These are phyloP conservation scores for Obelidium mucronatum DNA, from an alignment of 192 early-diverging fungal species.

Conservation along the genomic window DNA sequence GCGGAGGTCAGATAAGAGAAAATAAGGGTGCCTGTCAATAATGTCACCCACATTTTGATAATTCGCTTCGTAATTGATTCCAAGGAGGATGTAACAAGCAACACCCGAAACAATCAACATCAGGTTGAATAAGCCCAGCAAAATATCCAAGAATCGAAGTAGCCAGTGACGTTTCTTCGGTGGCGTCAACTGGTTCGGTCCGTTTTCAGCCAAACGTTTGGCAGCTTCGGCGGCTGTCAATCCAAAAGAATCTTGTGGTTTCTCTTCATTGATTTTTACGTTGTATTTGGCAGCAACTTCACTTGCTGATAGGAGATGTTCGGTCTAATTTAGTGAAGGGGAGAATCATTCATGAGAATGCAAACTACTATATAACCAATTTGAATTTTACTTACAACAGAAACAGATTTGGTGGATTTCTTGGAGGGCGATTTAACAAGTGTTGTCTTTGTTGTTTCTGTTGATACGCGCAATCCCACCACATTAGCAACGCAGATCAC, in stretches of 20 bases:
- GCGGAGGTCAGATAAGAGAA: too few species aligned
- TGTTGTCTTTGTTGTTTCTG: too few species aligned
- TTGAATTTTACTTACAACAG: not conserved
- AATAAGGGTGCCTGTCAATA: not conserved
- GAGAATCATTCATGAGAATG: not conserved
- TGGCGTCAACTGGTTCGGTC: slow-evolving; percentile 87
- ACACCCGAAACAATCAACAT: slow-evolving; percentile 85
- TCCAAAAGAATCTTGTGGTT: slow-evolving; percentile 75
- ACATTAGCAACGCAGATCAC: too few species aligned
- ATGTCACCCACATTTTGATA: slow-evolving; percentile 67
- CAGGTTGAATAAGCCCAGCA: slow-evolving; percentile 87
- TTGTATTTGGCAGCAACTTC: slow-evolving; percentile 59
- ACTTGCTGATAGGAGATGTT: slow-evolving; percentile 69
- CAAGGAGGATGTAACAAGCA: slow-evolving; percentile 80
- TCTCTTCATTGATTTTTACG: slow-evolving; percentile 60
- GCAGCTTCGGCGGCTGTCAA: slow-evolving; percentile 68
- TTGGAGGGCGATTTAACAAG: too few species aligned
- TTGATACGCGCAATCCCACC: too few species aligned
- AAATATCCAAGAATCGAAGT: slow-evolving; percentile 76
- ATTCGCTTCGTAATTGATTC: slow-evolving; percentile 79
- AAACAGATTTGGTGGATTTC: not conserved
- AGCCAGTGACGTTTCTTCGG: slow-evolving; percentile 82
- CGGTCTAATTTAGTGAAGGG: slow-evolving; percentile 45
- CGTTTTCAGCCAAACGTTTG: slow-evolving; percentile 70
- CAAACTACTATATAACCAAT: not conserved